Evolutionary conservation across 2,329 filamentous ascomycete genomes (phyloP).

Genomic region (Colletotrichum plurivorum): DNA sequence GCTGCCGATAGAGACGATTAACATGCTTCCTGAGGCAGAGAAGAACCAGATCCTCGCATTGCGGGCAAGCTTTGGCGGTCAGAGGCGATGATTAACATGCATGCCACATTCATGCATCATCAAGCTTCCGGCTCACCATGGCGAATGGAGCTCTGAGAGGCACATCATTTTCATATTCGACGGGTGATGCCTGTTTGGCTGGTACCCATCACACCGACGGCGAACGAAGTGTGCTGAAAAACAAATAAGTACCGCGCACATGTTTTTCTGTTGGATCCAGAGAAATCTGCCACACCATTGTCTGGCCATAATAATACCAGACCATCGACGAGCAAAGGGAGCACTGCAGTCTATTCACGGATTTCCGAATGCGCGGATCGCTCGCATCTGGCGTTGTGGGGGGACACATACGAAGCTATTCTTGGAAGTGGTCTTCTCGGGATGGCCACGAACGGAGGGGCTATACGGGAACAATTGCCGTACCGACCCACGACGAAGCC

Average conservation of each 20-base stretch:
- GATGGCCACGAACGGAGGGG: background rate
- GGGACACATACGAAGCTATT: conserved; percentile 25
- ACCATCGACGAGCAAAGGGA: background rate
- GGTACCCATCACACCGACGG: background rate
- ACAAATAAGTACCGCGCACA: background rate
- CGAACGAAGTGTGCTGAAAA: conserved; percentile 2
- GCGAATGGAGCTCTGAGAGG: background rate
- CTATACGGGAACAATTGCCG: background rate
- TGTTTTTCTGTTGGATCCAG: background rate
- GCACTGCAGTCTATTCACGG: conserved; percentile 10
- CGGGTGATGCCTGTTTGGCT: background rate
- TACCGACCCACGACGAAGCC: background rate
- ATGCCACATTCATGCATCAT: background rate
- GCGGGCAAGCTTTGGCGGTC: conserved; percentile 72
- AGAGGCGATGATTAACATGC: conserved; percentile 47
- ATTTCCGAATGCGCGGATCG: background rate
- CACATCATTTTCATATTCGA: background rate
- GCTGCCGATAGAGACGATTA: conserved; percentile 85
- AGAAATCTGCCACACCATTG: background rate
- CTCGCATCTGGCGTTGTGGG: conserved; percentile 4
- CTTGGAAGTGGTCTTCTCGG: background rate
- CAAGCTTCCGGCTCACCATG: background rate
- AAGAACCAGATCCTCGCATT: conserved; percentile 85
- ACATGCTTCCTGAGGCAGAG: conserved; percentile 81
- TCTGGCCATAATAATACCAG: conserved; percentile 3